Conservation (phyloP, 148 eudicot genomes). For the Nyssa sinensis region DNA sequence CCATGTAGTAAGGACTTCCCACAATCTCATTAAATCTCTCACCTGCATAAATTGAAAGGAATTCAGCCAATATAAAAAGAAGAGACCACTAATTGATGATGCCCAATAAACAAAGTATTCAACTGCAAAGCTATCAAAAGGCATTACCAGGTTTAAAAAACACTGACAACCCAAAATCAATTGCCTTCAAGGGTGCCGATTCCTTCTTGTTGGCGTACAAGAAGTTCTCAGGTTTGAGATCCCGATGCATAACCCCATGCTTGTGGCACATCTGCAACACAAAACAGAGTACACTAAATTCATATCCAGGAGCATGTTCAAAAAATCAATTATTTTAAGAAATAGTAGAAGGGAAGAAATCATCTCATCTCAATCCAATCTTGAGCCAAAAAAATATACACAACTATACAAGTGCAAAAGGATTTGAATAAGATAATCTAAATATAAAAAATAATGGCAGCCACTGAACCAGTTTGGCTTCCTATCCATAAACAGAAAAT, state of each 20-base stretch:
- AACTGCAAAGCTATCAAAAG: not conserved
- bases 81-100: not conserved
- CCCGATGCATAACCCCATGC: constrained; percentile 33
- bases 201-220: constrained; percentile 26
- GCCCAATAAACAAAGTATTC: not conserved
- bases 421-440: too few species aligned
- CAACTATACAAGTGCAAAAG: too few species aligned
- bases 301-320: not conserved
- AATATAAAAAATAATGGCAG: too few species aligned
- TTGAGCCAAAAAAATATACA: too few species aligned
- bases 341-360: too few species aligned
- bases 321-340: not conserved
- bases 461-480: too few species aligned
- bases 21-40: constrained; percentile 32
- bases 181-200: constrained; percentile 27
- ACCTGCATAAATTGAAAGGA: not conserved
- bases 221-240: constrained; percentile 33
- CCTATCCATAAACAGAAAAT: too few species aligned
- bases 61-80: not conserved
- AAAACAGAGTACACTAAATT: not conserved
- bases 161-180: constrained; percentile 30
- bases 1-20: constrained; percentile 68
- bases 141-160: constrained; percentile 33
- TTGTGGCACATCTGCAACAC: constrained; percentile 23
- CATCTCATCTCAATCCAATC: too few species aligned